phyloP scores from a whole-genome alignment of 768 basidiomycete species.

The Cystobasidium tubakii region DNA sequence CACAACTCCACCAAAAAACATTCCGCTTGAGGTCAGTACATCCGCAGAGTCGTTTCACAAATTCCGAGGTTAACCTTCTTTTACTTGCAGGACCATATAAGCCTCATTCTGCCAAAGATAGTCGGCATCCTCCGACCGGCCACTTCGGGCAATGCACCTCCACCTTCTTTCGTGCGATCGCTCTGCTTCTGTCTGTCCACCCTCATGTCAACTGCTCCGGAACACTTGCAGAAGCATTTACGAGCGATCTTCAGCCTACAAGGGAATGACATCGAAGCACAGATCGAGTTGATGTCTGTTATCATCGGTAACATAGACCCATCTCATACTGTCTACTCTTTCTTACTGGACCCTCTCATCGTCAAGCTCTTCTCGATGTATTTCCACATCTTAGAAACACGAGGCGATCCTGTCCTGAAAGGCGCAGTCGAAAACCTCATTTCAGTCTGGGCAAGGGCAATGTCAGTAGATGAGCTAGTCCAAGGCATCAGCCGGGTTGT shows the following conservation, averaged over 20 bases:
- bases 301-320: constrained; percentile 73
- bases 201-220: constrained; percentile 23
- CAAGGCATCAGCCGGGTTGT: constrained; percentile 61
- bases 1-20: constrained; percentile 58
- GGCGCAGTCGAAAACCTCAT: constrained; percentile 61
- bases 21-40: constrained; percentile 45
- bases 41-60: not conserved
- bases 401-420: constrained; percentile 57
- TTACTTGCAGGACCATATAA: constrained; percentile 39
- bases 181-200: constrained; percentile 52
- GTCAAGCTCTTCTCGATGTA: constrained; percentile 59
- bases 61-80: not conserved
- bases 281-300: constrained; percentile 51
- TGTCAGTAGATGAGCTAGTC: constrained; percentile 56
- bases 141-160: constrained; percentile 40
- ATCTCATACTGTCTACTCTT: constrained; percentile 62
- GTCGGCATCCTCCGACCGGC: constrained; percentile 40
- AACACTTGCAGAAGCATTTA: constrained; percentile 51
- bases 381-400: constrained; percentile 58
- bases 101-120: constrained; percentile 46
- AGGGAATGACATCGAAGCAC: constrained; percentile 35
- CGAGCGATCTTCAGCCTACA: constrained; percentile 42
- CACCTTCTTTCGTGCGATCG: constrained; percentile 56
- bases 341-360: constrained; percentile 65
- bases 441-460: constrained; percentile 68